Evolutionary conservation across 1,139 yeast genomes (phyloP).

Genomic region (Yamadazyma sp.): DNA sequence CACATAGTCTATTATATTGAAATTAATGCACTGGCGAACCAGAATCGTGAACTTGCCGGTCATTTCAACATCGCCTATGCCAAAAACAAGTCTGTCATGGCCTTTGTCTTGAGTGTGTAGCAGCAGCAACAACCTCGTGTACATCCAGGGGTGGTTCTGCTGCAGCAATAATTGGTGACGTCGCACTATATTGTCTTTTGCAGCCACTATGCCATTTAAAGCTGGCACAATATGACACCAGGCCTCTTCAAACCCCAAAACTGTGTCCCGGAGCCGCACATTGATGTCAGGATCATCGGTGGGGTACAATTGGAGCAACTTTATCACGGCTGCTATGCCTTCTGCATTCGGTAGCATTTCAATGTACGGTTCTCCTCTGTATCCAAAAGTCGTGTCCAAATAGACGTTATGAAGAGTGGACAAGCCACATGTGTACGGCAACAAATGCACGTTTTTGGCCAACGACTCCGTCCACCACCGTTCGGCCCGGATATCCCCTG

Average conservation of each 20-base stretch:
- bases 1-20: constrained; percentile 35
- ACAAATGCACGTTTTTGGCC: constrained; percentile 35
- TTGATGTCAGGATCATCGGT: constrained; percentile 34
- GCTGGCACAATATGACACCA: constrained; percentile 42
- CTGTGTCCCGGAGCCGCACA: constrained; percentile 41
- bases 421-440: constrained; percentile 42
- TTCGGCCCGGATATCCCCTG: constrained; percentile 66
- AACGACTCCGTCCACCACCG: constrained; percentile 48
- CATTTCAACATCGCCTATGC: constrained; percentile 3
- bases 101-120: background rate
- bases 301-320: constrained; percentile 44
- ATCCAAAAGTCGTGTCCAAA: constrained; percentile 57
- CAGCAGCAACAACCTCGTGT: background rate
- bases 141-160: background rate
- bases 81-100: constrained; percentile 1
- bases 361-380: constrained; percentile 50
- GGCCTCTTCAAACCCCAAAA: constrained; percentile 57
- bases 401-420: constrained; percentile 47
- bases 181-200: background rate
- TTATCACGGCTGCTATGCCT: constrained; percentile 38
- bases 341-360: constrained; percentile 42
- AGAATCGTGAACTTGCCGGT: constrained; percentile 18
- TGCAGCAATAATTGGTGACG: constrained; percentile 1
- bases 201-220: constrained; percentile 30
- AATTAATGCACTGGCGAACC: constrained; percentile 42